Conservation (phyloP, 2,329 filamentous ascomycete species). For the Trichophyton verrucosum region DNA sequence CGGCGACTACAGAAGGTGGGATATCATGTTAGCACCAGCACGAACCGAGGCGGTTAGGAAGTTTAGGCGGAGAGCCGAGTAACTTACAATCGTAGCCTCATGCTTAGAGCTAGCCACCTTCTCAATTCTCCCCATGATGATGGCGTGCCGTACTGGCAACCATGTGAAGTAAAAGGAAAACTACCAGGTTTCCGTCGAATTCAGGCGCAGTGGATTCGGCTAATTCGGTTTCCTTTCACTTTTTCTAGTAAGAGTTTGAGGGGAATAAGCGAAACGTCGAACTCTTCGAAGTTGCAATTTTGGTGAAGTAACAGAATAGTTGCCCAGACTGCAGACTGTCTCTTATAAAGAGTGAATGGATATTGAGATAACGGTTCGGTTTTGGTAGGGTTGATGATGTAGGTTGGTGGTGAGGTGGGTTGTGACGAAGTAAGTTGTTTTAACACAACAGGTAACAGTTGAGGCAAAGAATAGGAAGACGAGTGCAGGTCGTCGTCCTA, state of each 20-base stretch:
- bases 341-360: not conserved
- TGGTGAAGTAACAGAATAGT: not conserved
- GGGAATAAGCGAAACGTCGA: not conserved
- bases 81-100: constrained; percentile 39
- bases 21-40: constrained; percentile 17
- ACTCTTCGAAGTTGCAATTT: not conserved
- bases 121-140: constrained; percentile 42
- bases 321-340: no score
- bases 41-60: constrained; percentile 3
- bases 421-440: not conserved
- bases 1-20: constrained; percentile 53
- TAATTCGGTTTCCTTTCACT: not conserved
- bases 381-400: not conserved
- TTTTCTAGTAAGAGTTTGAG: not conserved
- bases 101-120: constrained; percentile 41
- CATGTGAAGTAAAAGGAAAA: constrained; percentile 25
- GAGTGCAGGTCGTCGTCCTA: constrained; percentile 32
- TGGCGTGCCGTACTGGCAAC: constrained; percentile 24
- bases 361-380: not conserved
- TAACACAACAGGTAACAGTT: not conserved
- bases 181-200: not conserved
- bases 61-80: not conserved
- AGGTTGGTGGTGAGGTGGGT: constrained; percentile 7
- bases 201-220: not conserved
- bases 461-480: constrained; percentile 19